phyloP scores from a whole-genome alignment of 1,284 basidiomycete genomes.

The Ganoderma sinense region DNA sequence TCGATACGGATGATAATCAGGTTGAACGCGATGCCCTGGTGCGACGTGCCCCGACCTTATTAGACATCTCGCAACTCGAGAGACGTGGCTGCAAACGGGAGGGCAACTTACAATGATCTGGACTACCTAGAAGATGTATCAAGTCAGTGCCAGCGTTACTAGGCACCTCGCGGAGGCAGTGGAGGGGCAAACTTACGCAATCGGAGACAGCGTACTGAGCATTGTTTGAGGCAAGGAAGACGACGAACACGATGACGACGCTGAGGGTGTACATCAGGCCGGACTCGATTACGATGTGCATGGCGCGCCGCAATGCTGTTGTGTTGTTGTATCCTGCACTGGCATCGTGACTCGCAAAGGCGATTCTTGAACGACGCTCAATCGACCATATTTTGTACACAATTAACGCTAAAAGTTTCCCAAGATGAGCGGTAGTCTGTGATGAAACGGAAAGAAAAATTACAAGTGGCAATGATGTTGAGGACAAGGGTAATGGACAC shows the following conservation, averaged over 20 bases:
- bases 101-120: neutral
- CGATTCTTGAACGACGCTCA: neutral
- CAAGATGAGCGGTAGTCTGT: slow-evolving; percentile 38
- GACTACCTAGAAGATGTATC: neutral
- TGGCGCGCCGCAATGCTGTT: neutral
- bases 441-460: slow-evolving; percentile 12
- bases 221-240: slow-evolving; percentile 5
- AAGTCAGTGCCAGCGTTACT: no score
- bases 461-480: neutral
- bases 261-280: slow-evolving; percentile 16
- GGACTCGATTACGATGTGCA: slow-evolving; percentile 16
- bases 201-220: slow-evolving; percentile 8
- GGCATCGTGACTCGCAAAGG: no score
- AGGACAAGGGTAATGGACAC: neutral
- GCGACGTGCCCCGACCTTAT: no score
- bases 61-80: neutral
- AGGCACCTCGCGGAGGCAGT: neutral
- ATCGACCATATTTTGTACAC: slow-evolving; percentile 45
- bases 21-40: slow-evolving; percentile 9
- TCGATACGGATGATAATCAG: slow-evolving; percentile 12
- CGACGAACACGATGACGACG: slow-evolving; percentile 1
- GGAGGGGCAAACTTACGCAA: slow-evolving; percentile 7
- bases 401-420: slow-evolving; percentile 40
- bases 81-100: neutral
- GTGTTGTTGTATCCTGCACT: neutral